These are phyloP conservation scores for Zygoascus biomembranicola DNA, from an alignment of 805 yeast genomes.

Conservation along the genomic window DNA sequence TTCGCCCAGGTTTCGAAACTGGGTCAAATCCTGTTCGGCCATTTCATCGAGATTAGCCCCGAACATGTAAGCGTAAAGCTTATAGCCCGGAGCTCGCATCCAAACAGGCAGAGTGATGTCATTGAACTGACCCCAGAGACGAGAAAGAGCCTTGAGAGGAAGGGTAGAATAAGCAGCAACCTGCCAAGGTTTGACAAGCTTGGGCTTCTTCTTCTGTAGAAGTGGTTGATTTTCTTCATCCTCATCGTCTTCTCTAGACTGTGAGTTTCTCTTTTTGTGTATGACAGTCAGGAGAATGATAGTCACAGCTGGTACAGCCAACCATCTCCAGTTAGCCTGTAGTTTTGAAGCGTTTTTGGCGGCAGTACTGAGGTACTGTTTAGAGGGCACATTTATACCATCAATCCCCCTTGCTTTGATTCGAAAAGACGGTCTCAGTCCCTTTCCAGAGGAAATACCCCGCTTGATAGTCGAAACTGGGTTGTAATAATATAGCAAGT, in stretches of 20 bases:
- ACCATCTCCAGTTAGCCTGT: slow-evolving; percentile 14
- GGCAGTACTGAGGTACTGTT: neutral
- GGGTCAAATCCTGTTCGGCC: slow-evolving; percentile 67
- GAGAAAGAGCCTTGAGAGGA: slow-evolving; percentile 83
- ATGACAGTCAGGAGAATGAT: slow-evolving; percentile 16
- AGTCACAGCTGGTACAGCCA: slow-evolving; percentile 21
- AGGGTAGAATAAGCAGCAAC: slow-evolving; percentile 81
- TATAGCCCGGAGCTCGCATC: slow-evolving; percentile 76
- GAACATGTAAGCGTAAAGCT: slow-evolving; percentile 66
- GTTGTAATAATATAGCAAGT: slow-evolving; percentile 16
- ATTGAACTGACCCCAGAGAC: slow-evolving; percentile 92
- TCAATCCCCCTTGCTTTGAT: neutral
- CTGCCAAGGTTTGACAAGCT: slow-evolving; percentile 75
- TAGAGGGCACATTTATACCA: neutral
- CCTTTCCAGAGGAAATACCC: slow-evolving; percentile 9
- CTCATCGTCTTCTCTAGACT: slow-evolving; percentile 10
- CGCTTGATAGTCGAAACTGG: slow-evolving; percentile 18
- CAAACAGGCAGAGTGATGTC: slow-evolving; percentile 77
- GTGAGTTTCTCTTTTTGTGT: slow-evolving; percentile 8
- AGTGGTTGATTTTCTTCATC: slow-evolving; percentile 2
- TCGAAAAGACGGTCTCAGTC: neutral
- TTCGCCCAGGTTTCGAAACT: slow-evolving; percentile 76
- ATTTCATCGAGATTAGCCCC: slow-evolving; percentile 89
- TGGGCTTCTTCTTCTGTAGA: neutral
- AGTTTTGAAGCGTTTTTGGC: neutral